Conservation (phyloP, 768 basidiomycete species). For the Trametes villosa region DNA sequence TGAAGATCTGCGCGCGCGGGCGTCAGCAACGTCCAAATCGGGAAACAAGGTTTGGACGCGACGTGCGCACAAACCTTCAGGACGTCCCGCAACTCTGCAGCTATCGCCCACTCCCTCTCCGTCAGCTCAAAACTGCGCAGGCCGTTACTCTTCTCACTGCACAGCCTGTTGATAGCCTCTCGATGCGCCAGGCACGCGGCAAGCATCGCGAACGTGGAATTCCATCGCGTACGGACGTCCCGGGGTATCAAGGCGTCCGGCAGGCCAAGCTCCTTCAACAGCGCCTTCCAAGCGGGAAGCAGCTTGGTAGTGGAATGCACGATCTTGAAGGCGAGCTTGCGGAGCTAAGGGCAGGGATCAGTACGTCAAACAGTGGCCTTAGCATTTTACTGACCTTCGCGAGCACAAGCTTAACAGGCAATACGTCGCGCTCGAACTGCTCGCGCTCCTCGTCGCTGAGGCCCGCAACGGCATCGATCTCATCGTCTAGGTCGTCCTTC, state of each 20-base stretch:
- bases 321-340: conserved; percentile 25
- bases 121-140: conserved; percentile 13
- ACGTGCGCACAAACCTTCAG: conserved; percentile 28
- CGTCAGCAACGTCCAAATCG: not conserved
- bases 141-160: not conserved
- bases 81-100: conserved; percentile 20
- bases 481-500: not conserved
- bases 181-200: conserved; percentile 19
- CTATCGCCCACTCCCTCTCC: conserved; percentile 21
- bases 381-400: not conserved
- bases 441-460: not conserved
- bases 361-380: too few relatives aligned
- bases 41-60: not conserved
- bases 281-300: conserved; percentile 11
- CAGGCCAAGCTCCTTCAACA: not conserved
- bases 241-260: conserved; percentile 8
- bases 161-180: not conserved
- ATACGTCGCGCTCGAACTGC: not conserved
- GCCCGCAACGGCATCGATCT: not conserved
- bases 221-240: conserved; percentile 28
- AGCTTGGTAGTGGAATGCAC: conserved; percentile 13
- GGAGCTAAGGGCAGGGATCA: conserved; percentile 9
- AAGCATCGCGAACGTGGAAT: conserved; percentile 11
- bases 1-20: conserved; percentile 22
- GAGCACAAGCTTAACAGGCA: not conserved